Evolutionary conservation across 345 rosid genomes (phyloP).

Genomic region (Microthlaspi erraticum): DNA sequence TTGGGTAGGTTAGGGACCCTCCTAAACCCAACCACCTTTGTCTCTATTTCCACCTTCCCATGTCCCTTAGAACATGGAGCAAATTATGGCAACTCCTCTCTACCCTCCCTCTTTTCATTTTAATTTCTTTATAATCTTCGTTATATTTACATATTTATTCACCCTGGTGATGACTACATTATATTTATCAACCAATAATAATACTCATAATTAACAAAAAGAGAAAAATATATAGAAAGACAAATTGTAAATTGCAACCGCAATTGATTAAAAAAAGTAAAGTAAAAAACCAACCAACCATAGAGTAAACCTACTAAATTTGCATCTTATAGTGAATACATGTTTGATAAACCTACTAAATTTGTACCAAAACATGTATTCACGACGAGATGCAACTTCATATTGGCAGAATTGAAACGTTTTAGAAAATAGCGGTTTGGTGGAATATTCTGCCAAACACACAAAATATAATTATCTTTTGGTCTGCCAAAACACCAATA

Average conservation of each 20-base stretch:
- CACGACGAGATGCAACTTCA: not conserved
- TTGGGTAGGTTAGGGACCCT: slow-evolving; percentile 43
- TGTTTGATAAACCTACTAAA: too few relatives aligned
- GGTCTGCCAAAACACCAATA: not conserved
- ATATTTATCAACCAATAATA: not conserved
- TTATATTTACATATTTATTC: not conserved
- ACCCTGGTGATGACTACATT: not conserved
- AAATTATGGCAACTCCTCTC: slow-evolving; percentile 42
- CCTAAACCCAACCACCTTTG: slow-evolving; percentile 43
- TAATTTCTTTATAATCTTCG: not conserved
- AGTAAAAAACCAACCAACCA: not conserved
- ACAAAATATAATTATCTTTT: not conserved
- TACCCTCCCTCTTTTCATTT: not conserved
- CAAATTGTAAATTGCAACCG: not conserved
- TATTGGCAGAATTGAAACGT: not conserved
- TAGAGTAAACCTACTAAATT: too few relatives aligned
- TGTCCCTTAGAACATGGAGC: slow-evolving; percentile 52
- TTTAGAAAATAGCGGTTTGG: not conserved
- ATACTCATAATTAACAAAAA: not conserved
- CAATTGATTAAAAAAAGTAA: not conserved
- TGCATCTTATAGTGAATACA: too few relatives aligned
- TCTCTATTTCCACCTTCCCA: slow-evolving; percentile 46
- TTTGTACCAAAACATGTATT: too few relatives aligned
- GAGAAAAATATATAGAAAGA: not conserved
- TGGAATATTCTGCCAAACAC: not conserved